Conservation (phyloP, 148 eudicot genomes). For the Rheum nobile region DNA sequence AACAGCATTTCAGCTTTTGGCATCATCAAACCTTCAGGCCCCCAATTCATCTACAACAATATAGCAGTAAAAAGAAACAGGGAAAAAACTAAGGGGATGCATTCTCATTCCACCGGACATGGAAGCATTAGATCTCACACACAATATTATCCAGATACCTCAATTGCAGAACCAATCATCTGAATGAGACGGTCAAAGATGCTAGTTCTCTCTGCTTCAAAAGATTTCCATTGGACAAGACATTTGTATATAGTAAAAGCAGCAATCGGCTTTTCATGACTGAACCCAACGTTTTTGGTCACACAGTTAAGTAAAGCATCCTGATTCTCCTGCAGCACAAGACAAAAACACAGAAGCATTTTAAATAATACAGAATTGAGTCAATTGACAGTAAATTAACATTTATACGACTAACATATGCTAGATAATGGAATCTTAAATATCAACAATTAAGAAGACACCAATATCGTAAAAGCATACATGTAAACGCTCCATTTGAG, state of each 20-base stretch:
- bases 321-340: constrained; percentile 64
- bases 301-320: constrained; percentile 78
- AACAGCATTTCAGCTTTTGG: too few relatives aligned
- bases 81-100: background rate
- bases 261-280: constrained; percentile 93
- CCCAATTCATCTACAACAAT: background rate
- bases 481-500: constrained; percentile 54
- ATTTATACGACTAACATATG: background rate
- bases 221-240: constrained; percentile 94
- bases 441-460: background rate
- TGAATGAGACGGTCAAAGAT: constrained; percentile 96
- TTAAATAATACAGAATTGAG: background rate
- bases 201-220: constrained; percentile 96
- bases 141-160: constrained; percentile 37
- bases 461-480: constrained; percentile 26
- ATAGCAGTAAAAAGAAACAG: background rate
- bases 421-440: background rate
- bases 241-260: constrained; percentile 93
- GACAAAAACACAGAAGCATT: background rate
- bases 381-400: background rate
- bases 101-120: background rate
- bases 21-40: too few relatives aligned
- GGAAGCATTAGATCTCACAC: background rate
- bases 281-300: constrained; percentile 70
- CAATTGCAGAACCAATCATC: constrained; percentile 93